Evolutionary conservation across 2,329 filamentous ascomycete genomes (phyloP), one percentile per base, ranked within the genome.

Genomic region (Fusarium zealandicum): DNA sequence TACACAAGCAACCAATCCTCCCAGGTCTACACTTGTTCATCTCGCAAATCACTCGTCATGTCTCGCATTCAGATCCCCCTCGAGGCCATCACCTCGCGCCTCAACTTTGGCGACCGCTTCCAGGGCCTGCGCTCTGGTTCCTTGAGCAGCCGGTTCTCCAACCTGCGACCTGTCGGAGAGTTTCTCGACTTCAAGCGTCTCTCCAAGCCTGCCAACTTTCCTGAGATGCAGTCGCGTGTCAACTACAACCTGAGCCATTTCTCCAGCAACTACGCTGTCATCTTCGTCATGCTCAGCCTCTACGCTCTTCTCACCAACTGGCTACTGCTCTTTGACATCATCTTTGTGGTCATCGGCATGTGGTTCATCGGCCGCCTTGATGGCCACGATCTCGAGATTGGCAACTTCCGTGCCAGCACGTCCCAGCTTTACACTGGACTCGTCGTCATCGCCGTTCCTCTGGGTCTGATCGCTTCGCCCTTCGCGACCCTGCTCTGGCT

Each of bases 231-330:
- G 77, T 92, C 89, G 67, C 87, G 93, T 64, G 88, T 96, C 79
- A 96, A 96, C 82, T 97, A 97, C 87, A 99, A 99, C 77, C 80
- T 99, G 64, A 87, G 90, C 74, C 90, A 98, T 81, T 99, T 96
- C 82, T 96, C 92, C 59, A 97, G 92, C 88, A 99, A 99, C 82
- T 99, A 99, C 84, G 89, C 90, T 66, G 89, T 90, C 61, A 85
- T 98, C 68, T 96, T 98, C 73, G 82, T 90, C 69, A 96, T 99
- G 88, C 88, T 99, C 71, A 91, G 90, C 81, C 89, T 99, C 78
- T 99, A 99, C 82, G 90, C 90, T 70, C 79, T 99, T 70, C 83
- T 99, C 70, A 95, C 91, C 68, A 98, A 97, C 78, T 81, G 86
- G 70, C 77, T 87, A 38, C 83, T 99, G 45, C 86, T 97, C 57